Conservation (phyloP, 164 flowering plant species). For the Paratinospora sagittata region DNA sequence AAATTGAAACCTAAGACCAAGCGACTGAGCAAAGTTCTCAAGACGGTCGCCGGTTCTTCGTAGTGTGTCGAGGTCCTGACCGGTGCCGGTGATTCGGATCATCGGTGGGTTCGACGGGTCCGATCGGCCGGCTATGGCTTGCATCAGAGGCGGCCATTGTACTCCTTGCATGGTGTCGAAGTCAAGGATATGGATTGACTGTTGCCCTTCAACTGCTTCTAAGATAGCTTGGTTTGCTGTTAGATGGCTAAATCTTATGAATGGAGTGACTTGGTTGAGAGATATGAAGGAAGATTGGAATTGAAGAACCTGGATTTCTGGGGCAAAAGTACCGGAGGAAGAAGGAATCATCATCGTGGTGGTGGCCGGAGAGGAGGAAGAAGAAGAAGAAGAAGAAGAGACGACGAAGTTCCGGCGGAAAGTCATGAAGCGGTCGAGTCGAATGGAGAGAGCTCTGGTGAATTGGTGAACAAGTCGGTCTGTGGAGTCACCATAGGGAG, state of each 20-base stretch:
- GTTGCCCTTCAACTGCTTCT: conserved; percentile 60
- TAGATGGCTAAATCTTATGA: conserved; percentile 73
- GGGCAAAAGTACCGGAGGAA: not conserved
- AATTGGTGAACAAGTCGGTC: conserved; percentile 65
- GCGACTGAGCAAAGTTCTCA: conserved; percentile 58
- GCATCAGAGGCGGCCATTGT: conserved; percentile 95
- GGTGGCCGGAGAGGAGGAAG: not conserved
- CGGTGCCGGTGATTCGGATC: conserved; percentile 78
- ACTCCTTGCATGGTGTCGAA: conserved; percentile 88
- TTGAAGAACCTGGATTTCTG: conserved; percentile 2
- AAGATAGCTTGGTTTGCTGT: conserved; percentile 95
- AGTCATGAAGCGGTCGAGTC: conserved; percentile 20
- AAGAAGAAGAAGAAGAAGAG: not conserved
- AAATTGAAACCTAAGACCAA: conserved; percentile 75
- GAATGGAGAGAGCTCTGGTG: conserved; percentile 51
- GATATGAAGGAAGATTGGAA: conserved; percentile 56
- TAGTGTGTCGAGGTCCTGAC: conserved; percentile 46
- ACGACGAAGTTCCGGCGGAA: conserved; percentile 1
- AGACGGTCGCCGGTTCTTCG: conserved; percentile 73
- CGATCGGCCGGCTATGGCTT: conserved; percentile 59
- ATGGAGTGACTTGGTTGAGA: conserved; percentile 82
- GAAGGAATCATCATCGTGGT: not conserved
- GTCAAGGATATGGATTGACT: conserved; percentile 67
- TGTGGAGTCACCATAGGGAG: conserved; percentile 74
- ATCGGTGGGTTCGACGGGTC: conserved; percentile 30